Base-by-base conservation (phyloP, 768 basidiomycete genomes). In the Mycena haematopus region DNA sequence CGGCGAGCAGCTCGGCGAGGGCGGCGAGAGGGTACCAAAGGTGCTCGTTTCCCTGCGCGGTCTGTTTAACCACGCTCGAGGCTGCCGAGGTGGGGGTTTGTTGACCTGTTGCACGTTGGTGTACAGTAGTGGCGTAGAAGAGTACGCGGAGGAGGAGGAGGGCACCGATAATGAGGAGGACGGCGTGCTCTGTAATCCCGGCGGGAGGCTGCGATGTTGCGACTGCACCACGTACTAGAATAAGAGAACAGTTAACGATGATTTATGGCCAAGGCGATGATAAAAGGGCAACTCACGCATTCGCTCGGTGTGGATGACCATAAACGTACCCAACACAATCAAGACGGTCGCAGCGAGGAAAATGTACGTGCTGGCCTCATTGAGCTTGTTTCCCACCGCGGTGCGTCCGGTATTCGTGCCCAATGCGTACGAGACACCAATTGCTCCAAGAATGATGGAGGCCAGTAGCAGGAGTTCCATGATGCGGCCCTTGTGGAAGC, bases 1-100 rank as follows among this genome's bases (percentile, higher is more conserved):
- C 65, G 1, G 25, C 56, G 42, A 66, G 60, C 56, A 66, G 21
- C 56, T 66, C 65, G 4, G 65, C 52, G 3, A 66, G 65, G 52
- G 65, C 60, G 45, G 56, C 56, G 47, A 66, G 65, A 2, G 65
- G 65, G 47, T 66, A 66, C 65, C 65, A 66, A 14, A 66, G 56
- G 52, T 62, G 65, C 47, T 66, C 65, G 52, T 66, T 66, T 46
- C 24, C 42, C 44, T 54, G 56, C 25, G 56, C 65, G 0, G 42
- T 55, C 3, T 52, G 24, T 11, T 50, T 53, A 21, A 65, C 21
- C 2, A 27, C 6, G 53, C n/a, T 31, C 14, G 54, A 15, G 2
- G 47, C 38, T 5, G 22, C 9, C 1, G 56, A 46, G 9, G 60
- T 24, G 29, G 65, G 36, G 24, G 60, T 62, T 9, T n/a, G 56